Base-by-base conservation (phyloP, 352 stramenopile species). In the Globisporangium abappressorium region DNA sequence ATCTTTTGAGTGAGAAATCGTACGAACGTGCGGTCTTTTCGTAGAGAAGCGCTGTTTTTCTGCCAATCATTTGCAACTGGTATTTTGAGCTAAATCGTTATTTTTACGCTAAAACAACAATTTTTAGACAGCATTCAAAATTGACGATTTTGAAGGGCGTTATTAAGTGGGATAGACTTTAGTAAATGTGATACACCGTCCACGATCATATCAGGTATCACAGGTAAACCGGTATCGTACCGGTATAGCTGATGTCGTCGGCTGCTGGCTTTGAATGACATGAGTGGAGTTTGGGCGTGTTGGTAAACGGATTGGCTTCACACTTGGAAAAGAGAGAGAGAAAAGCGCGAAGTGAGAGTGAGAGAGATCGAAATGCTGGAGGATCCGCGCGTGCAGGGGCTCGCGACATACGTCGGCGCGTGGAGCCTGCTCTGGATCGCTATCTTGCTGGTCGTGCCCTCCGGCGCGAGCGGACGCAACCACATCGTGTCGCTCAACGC, bases 401-500 rank as follows among this genome's bases (percentile, higher is more conserved):
- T 91, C 33, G 73, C 68, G 28, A 38, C 62, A 49, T 65, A 74
- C 60, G 74, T 80, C 36, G 72, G 51, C 1, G 76, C 64, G 20
- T 91, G 85, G 83, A 78, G 70, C 41, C 33, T 74, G 30, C 53
- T 89, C 51, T 93, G 85, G 83, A 74, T 77, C 46, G 33, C 80
- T 18, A 72, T 83, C 20, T 70, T 91, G 64, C 65, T 82, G 55
- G 46, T 72, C 26, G 71, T 90, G 4, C 75, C 81, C 0, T 66
- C 74, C 8, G 83, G 85, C 4, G 57, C 41, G 6, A 76, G 70
- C 60, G 79, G 77, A 3, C 75, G 79, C 15, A 86, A 88, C 63
- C 83, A 93, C 70, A 89, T 92, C 58, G 73, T 92, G 47, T 76
- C 78, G 68, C 79, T 93, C 36, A 93, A 93, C 53, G 81, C 78